Evolutionary conservation across 352 stramenopile species (phyloP).

Genomic region (Globisporangium orthogonon): DNA sequence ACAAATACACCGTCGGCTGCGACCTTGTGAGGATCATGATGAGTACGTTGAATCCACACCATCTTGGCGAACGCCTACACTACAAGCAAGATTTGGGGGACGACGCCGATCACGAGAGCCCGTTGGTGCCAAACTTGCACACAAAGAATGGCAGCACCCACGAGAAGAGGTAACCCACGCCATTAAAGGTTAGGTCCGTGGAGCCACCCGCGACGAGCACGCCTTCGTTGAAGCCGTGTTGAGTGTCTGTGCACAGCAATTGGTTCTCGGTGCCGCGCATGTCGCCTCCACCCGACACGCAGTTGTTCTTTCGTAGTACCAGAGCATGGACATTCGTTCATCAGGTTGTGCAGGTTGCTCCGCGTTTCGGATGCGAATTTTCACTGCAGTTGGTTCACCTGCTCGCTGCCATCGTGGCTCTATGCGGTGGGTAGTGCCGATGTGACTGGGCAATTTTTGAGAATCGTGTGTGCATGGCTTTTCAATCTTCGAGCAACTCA

Average conservation of each 20-base stretch:
- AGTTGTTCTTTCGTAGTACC: neutral
- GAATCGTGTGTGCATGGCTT: no score
- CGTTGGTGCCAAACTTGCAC: neutral
- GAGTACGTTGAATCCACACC: neutral
- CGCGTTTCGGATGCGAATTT: no score
- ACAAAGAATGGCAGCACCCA: slow-evolving; percentile 7
- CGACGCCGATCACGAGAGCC: neutral
- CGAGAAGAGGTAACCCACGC: slow-evolving; percentile 7
- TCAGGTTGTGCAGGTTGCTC: no score
- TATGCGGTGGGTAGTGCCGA: no score
- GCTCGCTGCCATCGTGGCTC: no score
- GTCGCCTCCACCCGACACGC: neutral
- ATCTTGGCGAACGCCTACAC: neutral
- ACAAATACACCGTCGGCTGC: neutral
- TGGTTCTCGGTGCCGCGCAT: neutral
- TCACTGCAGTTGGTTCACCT: no score
- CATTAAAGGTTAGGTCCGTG: neutral
- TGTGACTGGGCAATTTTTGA: no score
- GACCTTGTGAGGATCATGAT: neutral
- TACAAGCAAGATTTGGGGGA: neutral
- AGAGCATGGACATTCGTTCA: no score
- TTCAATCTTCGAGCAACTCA: no score
- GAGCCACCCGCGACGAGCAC: neutral
- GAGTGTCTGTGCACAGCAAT: neutral
- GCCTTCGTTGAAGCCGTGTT: neutral